Conservation (phyloP, 2,329 filamentous ascomycete genomes). For the Cordyceps sp. region DNA sequence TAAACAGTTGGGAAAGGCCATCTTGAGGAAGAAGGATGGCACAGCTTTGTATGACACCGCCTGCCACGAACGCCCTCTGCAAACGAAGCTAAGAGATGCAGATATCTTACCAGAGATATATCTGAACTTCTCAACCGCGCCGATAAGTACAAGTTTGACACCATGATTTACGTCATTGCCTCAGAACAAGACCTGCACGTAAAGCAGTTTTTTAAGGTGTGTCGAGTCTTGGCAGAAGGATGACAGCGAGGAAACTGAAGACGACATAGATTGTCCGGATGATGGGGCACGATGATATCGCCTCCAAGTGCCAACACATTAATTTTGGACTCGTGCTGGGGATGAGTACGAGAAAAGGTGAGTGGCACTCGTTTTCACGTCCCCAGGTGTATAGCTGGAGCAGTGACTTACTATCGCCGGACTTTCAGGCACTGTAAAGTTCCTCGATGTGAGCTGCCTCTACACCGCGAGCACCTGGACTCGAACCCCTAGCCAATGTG, state of each 20-base stretch:
- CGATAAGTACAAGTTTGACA: constrained; percentile 50
- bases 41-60: constrained; percentile 59
- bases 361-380: too few species aligned
- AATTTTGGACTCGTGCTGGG: constrained; percentile 59
- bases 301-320: constrained; percentile 53
- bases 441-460: constrained; percentile 2
- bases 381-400: too few species aligned
- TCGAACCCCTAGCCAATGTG: too few species aligned
- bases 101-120: constrained; percentile 57
- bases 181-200: constrained; percentile 58
- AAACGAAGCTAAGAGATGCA: too few species aligned
- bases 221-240: not conserved
- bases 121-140: constrained; percentile 53
- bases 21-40: constrained; percentile 55
- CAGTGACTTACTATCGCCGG: too few species aligned
- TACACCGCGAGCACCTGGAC: too few species aligned
- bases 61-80: too few species aligned
- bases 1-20: constrained; percentile 53
- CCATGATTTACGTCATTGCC: constrained; percentile 67
- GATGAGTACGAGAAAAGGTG: constrained; percentile 56
- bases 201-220: constrained; percentile 49
- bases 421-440: constrained; percentile 3
- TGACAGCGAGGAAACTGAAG: not conserved
- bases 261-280: constrained; percentile 47
- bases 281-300: constrained; percentile 51